Evolutionary conservation across 1,284 basidiomycete genomes (phyloP).

Genomic region (Ganoderma sp.): DNA sequence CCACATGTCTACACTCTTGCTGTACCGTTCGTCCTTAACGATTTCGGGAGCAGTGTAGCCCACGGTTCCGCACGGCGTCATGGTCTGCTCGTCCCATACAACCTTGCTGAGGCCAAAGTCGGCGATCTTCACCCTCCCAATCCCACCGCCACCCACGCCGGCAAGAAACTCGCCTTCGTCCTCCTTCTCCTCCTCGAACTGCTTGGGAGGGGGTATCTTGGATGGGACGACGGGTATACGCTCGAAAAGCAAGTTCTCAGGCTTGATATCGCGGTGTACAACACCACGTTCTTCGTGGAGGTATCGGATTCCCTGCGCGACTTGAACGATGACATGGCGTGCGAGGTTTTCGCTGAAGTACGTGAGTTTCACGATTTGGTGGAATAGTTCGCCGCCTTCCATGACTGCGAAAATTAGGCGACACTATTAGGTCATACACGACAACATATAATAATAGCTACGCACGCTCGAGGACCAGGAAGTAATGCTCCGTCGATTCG

Average conservation of each 20-base stretch:
- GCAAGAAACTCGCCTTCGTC: conserved; percentile 97
- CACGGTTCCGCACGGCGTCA: conserved; percentile 99
- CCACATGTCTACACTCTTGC: conserved; percentile 99
- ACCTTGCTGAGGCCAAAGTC: conserved; percentile 99
- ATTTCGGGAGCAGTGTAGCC: conserved; percentile 99
- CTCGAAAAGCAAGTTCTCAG: conserved; percentile 96
- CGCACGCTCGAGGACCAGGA: conserved; percentile 90
- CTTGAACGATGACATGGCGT: conserved; percentile 96
- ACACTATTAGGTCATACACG: conserved; percentile 3
- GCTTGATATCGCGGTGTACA: conserved; percentile 99
- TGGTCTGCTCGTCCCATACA: conserved; percentile 99
- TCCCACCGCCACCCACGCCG: conserved; percentile 94
- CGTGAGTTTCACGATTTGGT: conserved; percentile 99
- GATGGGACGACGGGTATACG: conserved; percentile 93
- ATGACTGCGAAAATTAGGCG: conserved; percentile 62
- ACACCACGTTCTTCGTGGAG: conserved; percentile 98
- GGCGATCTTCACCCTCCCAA: conserved; percentile 98
- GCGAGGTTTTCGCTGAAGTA: conserved; percentile 97
- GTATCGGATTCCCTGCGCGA: conserved; percentile 94
- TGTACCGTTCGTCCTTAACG: conserved; percentile 98
- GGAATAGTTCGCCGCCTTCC: conserved; percentile 98
- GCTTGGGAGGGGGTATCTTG: conserved; percentile 74
- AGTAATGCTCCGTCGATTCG: conserved; percentile 94
- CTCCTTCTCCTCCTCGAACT: conserved; percentile 98
- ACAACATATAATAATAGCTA: conserved; percentile 29